A percentile compares a stretch with the other conserved stretches of the same genome.
Conservation (phyloP, 768 basidiomycete genomes). For the Lactarius quietus region DNA sequence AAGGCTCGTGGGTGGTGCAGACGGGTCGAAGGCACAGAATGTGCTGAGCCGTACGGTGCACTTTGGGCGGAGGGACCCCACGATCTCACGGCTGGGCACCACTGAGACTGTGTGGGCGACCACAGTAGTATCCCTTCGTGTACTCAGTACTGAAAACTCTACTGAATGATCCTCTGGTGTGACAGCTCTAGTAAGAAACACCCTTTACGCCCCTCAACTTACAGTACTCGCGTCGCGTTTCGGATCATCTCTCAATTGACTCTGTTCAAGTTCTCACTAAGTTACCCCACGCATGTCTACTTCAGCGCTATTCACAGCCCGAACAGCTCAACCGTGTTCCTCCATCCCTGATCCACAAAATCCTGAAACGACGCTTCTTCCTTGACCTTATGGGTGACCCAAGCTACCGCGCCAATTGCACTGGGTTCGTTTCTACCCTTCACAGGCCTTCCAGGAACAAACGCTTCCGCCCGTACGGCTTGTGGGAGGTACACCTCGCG, state of each 20-base stretch:
- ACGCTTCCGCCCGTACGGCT: slow-evolving; percentile 53
- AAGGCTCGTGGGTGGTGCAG: background rate
- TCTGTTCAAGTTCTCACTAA: background rate
- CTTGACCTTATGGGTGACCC: slow-evolving; percentile 55
- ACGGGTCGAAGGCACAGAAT: background rate
- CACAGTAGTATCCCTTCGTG: background rate
- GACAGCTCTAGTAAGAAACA: background rate
- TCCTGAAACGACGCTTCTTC: slow-evolving; percentile 49
- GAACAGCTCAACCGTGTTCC: slow-evolving; percentile 63
- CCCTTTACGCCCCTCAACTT: too few relatives aligned
- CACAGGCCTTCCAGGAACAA: slow-evolving; percentile 54
- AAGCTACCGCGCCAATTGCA: slow-evolving; percentile 65
- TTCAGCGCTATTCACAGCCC: slow-evolving; percentile 32
- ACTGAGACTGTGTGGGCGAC: background rate
- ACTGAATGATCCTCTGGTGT: background rate
- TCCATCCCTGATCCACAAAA: slow-evolving; percentile 54
- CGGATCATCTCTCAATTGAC: background rate
- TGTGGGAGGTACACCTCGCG: slow-evolving; percentile 49
- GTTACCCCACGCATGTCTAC: background rate
- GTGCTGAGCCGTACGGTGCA: background rate
- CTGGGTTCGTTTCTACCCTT: slow-evolving; percentile 78
- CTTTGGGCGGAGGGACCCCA: background rate
- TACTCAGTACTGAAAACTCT: background rate
- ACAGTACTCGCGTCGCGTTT: background rate
- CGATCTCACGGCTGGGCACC: too few relatives aligned